Conservation (phyloP, 1,284 basidiomycete genomes). For the Acaromyces ingoldii region DNA sequence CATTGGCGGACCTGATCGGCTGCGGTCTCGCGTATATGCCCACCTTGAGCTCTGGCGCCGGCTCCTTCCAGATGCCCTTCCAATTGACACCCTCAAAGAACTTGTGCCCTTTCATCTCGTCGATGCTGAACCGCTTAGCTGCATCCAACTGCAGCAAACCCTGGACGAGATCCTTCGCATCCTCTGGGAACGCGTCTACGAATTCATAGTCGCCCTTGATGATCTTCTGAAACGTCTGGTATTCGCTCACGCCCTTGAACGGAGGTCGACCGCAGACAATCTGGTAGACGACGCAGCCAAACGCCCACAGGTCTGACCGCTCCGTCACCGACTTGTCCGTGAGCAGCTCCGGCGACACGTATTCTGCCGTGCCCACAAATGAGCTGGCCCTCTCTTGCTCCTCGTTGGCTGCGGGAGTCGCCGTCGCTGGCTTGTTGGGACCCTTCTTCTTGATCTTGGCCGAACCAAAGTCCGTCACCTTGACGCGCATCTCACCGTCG, state of each 20-base stretch:
- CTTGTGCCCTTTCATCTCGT: constrained; percentile 22
- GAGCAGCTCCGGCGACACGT: constrained; percentile 87
- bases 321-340: constrained; percentile 58
- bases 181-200: constrained; percentile 54
- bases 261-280: constrained; percentile 58
- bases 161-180: constrained; percentile 55
- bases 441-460: constrained; percentile 33
- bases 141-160: constrained; percentile 52
- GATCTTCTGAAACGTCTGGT: constrained; percentile 60
- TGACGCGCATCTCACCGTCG: constrained; percentile 33
- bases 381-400: constrained; percentile 58
- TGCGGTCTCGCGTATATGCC: constrained; percentile 31
- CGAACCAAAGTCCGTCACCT: constrained; percentile 49
- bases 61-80: constrained; percentile 25
- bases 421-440: neutral
- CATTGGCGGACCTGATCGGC: neutral
- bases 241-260: constrained; percentile 59
- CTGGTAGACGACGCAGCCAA: constrained; percentile 59
- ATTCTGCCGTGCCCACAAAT: constrained; percentile 95
- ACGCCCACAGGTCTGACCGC: constrained; percentile 59
- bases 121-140: constrained; percentile 9
- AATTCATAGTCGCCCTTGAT: constrained; percentile 56
- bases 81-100: constrained; percentile 36
- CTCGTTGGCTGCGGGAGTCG: constrained; percentile 1
- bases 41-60: constrained; percentile 17